Conservation (phyloP, 73 alveolate species). For the Tetrahymena malaccensis region DNA sequence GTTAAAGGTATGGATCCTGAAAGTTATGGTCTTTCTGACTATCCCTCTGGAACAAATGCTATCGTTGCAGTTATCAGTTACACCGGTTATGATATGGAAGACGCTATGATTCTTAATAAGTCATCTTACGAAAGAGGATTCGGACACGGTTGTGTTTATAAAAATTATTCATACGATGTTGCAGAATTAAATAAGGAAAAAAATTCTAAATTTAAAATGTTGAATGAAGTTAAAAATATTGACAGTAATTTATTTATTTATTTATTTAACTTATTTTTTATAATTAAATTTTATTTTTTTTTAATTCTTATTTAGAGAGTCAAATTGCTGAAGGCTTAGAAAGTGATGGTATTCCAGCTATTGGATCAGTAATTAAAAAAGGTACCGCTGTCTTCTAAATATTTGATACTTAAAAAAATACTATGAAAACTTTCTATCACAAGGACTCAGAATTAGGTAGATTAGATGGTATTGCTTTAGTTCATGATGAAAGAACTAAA, state of each 20-base stretch:
- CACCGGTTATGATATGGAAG: constrained; percentile 99
- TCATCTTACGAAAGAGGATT: constrained; percentile 99
- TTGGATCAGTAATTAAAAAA: constrained; percentile 66
- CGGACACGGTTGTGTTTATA: constrained; percentile 97
- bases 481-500: constrained; percentile 49
- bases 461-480: constrained; percentile 71
- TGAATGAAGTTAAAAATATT: not conserved
- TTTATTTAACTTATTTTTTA: not conserved
- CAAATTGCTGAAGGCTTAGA: constrained; percentile 69
- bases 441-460: constrained; percentile 92
- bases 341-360: constrained; percentile 91
- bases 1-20: constrained; percentile 79
- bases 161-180: constrained; percentile 12
- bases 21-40: constrained; percentile 83
- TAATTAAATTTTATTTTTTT: not conserved
- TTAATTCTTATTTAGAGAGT: constrained; percentile 16
- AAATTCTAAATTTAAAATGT: constrained; percentile 21
- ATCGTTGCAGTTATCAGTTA: constrained; percentile 99
- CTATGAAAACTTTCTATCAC: constrained; percentile 57
- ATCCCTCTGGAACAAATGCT: constrained; percentile 99
- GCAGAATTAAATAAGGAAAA: constrained; percentile 39
- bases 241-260: not conserved
- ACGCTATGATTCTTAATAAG: constrained; percentile 97
- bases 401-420: constrained; percentile 55
- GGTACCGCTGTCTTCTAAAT: constrained; percentile 81